Conservation (phyloP, 495 filamentous ascomycete genomes). For the Pyrenula aspistea region DNA sequence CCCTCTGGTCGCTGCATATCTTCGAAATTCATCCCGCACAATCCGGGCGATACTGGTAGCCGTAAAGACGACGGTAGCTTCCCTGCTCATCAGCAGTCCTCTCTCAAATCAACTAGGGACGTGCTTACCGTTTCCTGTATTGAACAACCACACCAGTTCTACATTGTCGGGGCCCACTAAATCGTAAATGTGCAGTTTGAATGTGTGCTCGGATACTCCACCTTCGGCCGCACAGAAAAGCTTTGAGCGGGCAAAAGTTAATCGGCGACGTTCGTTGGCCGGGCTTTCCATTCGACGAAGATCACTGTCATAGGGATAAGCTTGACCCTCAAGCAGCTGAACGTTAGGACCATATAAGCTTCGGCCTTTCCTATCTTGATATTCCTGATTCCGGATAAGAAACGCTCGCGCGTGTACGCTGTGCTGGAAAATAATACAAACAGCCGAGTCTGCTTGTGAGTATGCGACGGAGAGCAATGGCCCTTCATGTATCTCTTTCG, state of each 20-base stretch:
- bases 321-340: conserved; percentile 13
- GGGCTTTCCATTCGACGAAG: conserved; percentile 22
- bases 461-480: conserved; percentile 18
- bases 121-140: conserved; percentile 22
- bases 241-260: conserved; percentile 21
- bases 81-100: not conserved
- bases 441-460: conserved; percentile 11
- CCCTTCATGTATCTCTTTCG: conserved; percentile 21
- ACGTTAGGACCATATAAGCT: conserved; percentile 16
- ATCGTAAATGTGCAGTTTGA: conserved; percentile 18
- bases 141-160: conserved; percentile 23
- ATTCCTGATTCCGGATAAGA: conserved; percentile 16
- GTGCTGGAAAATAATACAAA: conserved; percentile 17
- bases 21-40: conserved; percentile 17
- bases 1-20: conserved; percentile 11
- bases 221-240: conserved; percentile 13
- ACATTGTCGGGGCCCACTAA: conserved; percentile 19
- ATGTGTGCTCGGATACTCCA: conserved; percentile 14
- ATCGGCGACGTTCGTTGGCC: conserved; percentile 21
- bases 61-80: conserved; percentile 24
- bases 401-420: conserved; percentile 16
- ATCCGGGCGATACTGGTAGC: conserved; percentile 20
- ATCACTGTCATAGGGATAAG: conserved; percentile 19
- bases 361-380: conserved; percentile 10
- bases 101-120: not conserved